Base-by-base conservation (phyloP, 352 stramenopile genomes). In the Salisapilia sapeloensis region DNA sequence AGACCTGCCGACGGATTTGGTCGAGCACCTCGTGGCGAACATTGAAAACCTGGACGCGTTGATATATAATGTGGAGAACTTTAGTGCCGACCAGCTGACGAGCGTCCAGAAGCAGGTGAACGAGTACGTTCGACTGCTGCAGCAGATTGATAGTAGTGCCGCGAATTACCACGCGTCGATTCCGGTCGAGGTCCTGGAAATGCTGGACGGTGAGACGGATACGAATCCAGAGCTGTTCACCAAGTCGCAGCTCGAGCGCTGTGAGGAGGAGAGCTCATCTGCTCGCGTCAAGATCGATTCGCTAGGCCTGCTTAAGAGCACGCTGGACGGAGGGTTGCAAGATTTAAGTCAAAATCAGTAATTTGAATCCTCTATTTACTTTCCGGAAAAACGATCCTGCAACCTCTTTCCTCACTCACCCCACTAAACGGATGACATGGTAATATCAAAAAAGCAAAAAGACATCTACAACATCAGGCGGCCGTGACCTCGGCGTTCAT, bases 221-320 rank as follows among this genome's bases (percentile, higher is more conserved):
- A 72, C 58, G 4, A 82, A 82, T 35, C 66, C 62, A 5, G 66
- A 82, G 40, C 46, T 79, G 10, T 79, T 66, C 38, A 82, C 66
- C 1, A 75, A 74, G 42, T 19, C 40, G 27, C 62, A 79, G 44
- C 29, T 82, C 31, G 62, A 82, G 24, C 63, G 59, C 24, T 79
- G 62, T 24, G 35, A 65, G 28, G 53, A 79, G 3, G 60, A 82
- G 35, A 82, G 62, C 41, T 29, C 47, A 20, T 46, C 50, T 12
- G 48, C 55, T 2, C 53, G 55, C 0, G 50, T 38, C 10, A 74
- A 72, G 42, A 44, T 61, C 11, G 52, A 77, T 23, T 69, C 60
- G 24, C 46, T 82, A 18, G 44, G 59, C 33, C 30, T 67, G 48
- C 46, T 82, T 5, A 76, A 72, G 47, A 27, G 27, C 15, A 52